Evolutionary conservation across 2,329 filamentous ascomycete species (phyloP), one percentile per base, ranked within the genome.

Genomic region (Aciculosporium take): DNA sequence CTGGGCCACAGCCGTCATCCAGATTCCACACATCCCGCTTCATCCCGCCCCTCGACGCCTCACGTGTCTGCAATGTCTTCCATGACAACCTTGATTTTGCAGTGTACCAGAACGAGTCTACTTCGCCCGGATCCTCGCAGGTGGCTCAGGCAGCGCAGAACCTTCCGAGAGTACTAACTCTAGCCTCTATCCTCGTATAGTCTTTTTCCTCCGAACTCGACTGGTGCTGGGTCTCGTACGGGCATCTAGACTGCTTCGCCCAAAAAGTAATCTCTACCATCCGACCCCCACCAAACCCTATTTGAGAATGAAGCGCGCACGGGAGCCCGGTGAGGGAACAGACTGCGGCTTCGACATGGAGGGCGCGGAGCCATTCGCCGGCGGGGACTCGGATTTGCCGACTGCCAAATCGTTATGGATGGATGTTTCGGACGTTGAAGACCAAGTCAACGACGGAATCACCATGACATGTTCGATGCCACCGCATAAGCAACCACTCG

Each of bases 391-490:
- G 37, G 48, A 7, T 20, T 48, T 56, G 35, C 57, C 56, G 39
- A 56, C 59, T 24, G 52, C 69, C 42, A 84, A 84, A 56, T 66
- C 79, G 47, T 56, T 67, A 46, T 74, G 79, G 49, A 62, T 85
- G 46, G 79, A 83, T 36, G n/a, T n/a, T n/a, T 58, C 55, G 13
- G 56, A 55, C 48, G 53, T 52, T 31, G 55, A 55, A 44, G 48
- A 59, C 46, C 51, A 56, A 20, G 54, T 53, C 46, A 48, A 59
- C 43, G 52, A 61, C 34, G 54, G 64, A 45, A 63, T 72, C 45
- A 53, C 50, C 44, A 94, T 95, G 75, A 76, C 69, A 61, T 96
- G 89, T 65, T 76, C 74, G 17, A 68, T 96, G 18, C 85, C 88
- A 40, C 84, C 85, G 36, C 88, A 95, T 61, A 71, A 67, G 49